These are phyloP conservation scores for Parathielavia appendiculata DNA, from an alignment of 495 filamentous ascomycete species.

Conservation along the genomic window DNA sequence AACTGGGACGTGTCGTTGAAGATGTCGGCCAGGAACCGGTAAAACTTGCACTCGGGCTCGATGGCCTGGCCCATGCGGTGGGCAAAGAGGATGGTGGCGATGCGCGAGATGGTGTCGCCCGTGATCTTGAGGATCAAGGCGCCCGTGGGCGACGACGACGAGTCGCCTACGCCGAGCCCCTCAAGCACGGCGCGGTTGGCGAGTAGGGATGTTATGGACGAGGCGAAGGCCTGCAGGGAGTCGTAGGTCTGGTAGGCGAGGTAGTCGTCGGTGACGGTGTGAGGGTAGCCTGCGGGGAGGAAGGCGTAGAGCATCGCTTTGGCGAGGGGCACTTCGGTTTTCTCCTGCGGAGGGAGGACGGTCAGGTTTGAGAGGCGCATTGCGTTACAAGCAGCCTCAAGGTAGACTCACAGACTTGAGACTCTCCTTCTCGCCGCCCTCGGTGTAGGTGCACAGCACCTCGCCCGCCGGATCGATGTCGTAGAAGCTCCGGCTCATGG, in stretches of 20 bases:
- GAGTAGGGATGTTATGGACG: constrained; percentile 83
- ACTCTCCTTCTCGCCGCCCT: constrained; percentile 22
- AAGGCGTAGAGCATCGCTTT: constrained; percentile 63
- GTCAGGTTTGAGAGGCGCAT: background rate
- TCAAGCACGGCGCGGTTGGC: constrained; percentile 85
- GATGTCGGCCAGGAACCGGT: constrained; percentile 82
- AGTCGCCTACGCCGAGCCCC: constrained; percentile 89
- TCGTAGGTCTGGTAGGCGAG: constrained; percentile 66
- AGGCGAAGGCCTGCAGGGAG: constrained; percentile 92
- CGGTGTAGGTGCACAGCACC: constrained; percentile 33
- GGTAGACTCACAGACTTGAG: constrained; percentile 20
- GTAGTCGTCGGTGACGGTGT: constrained; percentile 88
- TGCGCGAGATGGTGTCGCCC: constrained; percentile 75
- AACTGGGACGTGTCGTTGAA: constrained; percentile 92
- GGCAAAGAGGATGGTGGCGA: constrained; percentile 90
- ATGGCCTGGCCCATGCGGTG: constrained; percentile 79
- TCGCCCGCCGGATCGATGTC: constrained; percentile 40
- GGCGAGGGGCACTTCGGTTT: constrained; percentile 28
- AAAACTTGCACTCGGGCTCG: constrained; percentile 91
- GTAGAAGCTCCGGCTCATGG: constrained; percentile 31
- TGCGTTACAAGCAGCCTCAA: background rate
- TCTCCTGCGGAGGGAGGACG: constrained; percentile 21
- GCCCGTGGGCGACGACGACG: constrained; percentile 74
- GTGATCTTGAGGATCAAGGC: constrained; percentile 82
- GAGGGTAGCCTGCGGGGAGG: constrained; percentile 86